Evolutionary conservation across 192 early-diverging fungal genomes (phyloP).

Genomic region (Chytriomyces hyalinus): DNA sequence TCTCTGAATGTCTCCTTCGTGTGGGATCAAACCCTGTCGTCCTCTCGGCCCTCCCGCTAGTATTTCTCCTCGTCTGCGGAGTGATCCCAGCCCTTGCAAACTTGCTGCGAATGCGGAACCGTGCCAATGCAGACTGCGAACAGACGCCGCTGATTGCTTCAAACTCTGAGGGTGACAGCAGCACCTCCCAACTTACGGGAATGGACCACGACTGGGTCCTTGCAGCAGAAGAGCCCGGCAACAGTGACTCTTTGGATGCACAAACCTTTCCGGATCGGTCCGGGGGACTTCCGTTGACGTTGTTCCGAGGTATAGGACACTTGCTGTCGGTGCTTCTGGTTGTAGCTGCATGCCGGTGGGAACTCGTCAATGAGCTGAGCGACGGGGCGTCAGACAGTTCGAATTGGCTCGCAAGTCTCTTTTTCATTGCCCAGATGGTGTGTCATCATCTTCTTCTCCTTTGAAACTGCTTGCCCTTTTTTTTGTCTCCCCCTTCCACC

Average conservation of each 20-base stretch:
- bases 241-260: not conserved
- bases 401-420: not conserved
- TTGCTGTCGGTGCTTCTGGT: conserved; percentile 1
- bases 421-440: conserved; percentile 5
- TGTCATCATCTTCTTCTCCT: not conserved
- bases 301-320: not conserved
- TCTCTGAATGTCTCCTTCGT: not conserved
- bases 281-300: not conserved
- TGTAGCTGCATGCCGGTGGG: not conserved
- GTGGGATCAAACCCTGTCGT: not conserved
- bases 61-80: not conserved
- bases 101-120: not conserved
- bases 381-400: not conserved
- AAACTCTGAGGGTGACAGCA: no score
- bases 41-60: not conserved
- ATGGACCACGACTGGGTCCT: not conserved
- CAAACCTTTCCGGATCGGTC: not conserved
- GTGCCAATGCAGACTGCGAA: not conserved
- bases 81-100: not conserved
- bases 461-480: not conserved
- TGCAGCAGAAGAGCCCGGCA: not conserved
- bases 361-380: conserved; percentile 9
- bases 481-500: not conserved
- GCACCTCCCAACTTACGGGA: not conserved
- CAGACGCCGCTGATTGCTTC: no score